Base-by-base conservation (phyloP, 2,329 filamentous ascomycete species). In the Myriosclerotinia duriaeana region DNA sequence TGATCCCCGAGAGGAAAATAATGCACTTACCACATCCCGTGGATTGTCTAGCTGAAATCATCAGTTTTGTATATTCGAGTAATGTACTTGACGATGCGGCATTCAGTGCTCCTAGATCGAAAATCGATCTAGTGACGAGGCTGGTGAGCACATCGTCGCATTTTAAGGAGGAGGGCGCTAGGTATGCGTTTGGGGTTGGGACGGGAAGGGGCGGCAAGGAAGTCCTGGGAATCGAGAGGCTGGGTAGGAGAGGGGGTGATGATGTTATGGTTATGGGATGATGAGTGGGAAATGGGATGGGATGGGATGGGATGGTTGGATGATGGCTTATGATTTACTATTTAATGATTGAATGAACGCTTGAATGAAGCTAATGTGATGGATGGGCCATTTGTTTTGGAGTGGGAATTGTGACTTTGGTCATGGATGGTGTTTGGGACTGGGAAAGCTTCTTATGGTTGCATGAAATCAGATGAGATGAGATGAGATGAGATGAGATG, bases 41-140 rank as follows among this genome's bases (percentile, higher is more conserved):
- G 52, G 85, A 83, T 68, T 91, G 85, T 56, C 82, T 96, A 22
- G 90, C 90, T 1, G 92, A 93, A 75, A 82, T 93, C 30, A 84
- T 96, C 71, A 89, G 87, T 74, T 93, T 94, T 76, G 81, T 94
- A 53, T 87, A 91, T 67, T 88, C 89, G 71, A 88, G 88, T 53
- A 88, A 89, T 34, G 80, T 96, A 22, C 80, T 91, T 2, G 81
- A 85, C 6, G 93, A 97, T 74, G 83, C 87, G 12, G 85, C 89
- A 0, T 94, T 97, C 75, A 83, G 87, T 61, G 84, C 87, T 48
- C 86, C 89, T 3, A 81, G 83, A 38, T 87, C 83, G n/a, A 89
- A 88, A 70, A 81, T 81, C 0, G 89, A 93, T 70, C 83, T 97
- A 26, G 83, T 89, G 30, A 87, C 84, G 0, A 82, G 90, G 53